phyloP scores from a whole-genome alignment of 78 protist species.

The Speleostelium caveatum region DNA sequence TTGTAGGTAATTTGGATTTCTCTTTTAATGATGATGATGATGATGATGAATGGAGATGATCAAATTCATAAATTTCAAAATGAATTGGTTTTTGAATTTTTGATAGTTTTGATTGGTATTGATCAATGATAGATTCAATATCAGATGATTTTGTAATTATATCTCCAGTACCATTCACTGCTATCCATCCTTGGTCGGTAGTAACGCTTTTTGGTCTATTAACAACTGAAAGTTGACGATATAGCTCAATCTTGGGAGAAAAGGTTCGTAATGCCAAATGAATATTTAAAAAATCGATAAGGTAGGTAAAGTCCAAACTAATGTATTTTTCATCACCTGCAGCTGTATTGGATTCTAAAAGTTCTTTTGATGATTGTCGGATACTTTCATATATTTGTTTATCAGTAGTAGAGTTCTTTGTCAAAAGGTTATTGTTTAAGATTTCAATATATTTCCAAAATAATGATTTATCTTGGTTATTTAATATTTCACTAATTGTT shows the following conservation, averaged over 20 bases:
- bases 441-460: slow-evolving; percentile 46
- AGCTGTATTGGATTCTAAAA: neutral
- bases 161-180: neutral
- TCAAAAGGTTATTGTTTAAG: neutral
- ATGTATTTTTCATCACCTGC: too few relatives aligned
- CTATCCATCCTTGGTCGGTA: neutral
- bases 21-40: neutral
- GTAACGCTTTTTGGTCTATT: neutral
- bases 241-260: slow-evolving; percentile 44
- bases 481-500: slow-evolving; percentile 2
- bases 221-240: slow-evolving; percentile 32
- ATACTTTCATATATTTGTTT: neutral
- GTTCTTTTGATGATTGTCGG: neutral
- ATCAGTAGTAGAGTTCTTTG: neutral
- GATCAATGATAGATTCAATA: neutral
- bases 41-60: slow-evolving; percentile 3
- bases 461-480: slow-evolving; percentile 23
- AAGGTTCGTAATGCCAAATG: slow-evolving; percentile 22
- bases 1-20: slow-evolving; percentile 3
- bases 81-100: neutral
- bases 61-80: slow-evolving; percentile 14
- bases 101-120: neutral
- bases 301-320: too few relatives aligned
- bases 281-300: slow-evolving; percentile 7
- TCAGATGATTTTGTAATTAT: neutral